Base-by-base conservation (phyloP, 805 yeast species). In the Candida hungchunana region DNA sequence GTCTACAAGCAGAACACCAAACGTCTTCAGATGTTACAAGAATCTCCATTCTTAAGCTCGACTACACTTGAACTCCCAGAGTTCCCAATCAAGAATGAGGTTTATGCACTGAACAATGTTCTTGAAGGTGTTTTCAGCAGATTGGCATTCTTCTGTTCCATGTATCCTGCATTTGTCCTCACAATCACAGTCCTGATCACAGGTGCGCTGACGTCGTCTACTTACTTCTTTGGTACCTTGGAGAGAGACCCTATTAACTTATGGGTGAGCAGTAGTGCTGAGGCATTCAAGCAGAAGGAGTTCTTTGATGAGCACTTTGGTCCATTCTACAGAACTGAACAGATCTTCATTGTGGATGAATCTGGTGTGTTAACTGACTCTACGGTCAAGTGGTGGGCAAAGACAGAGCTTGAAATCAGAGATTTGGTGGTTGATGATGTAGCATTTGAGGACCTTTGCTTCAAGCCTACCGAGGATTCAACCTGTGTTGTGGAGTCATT, bases 301-400 rank as follows among this genome's bases (percentile, higher is more conserved):
- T 78, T 66, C 47, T 90, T 77, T 55, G 96, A 93, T 55, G 69
- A 71, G 15, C 75, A 77, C 42, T 90, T 90, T 59, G 96, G 97
- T 1, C 95, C 94, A 25, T 90, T 93, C 65, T 93, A 82, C 62
- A 69, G 97, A 48, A 76, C 86, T 5, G 90, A 87, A 51, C 97
- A 90, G 59, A 62, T 86, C 0, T 84, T 85, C 45, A 64, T 90
- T 6, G 75, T 79, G 3, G 80, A 80, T 47, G 76, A 76, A 15
- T 67, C 83, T 4, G 86, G 85, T 0, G 81, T 90, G 0, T 62
- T 90, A 22, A 69, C 71, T 21, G 85, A 86, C 68, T 78, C 75
- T 1, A 76, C 79, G 2, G 53, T 89, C 15, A 55, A 77, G 43
- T 90, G 97, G 97, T 88, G 96, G 95, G 80, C 82, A 50, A 75